Conservation (phyloP, 768 basidiomycete species). For the Pisolithus tinctorius region DNA sequence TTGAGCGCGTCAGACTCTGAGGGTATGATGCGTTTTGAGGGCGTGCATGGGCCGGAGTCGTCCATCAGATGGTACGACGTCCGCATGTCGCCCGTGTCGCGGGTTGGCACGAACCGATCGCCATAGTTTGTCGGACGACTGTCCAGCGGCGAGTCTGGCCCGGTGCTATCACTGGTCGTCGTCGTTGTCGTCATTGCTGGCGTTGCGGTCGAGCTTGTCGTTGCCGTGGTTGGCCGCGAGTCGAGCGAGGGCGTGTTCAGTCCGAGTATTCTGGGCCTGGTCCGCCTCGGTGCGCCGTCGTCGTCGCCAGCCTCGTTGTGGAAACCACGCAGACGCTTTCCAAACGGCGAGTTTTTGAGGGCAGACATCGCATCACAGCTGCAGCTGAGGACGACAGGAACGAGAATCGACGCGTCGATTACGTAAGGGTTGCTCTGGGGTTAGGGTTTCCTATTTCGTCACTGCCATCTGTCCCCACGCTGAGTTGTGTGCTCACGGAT, state of each 20-base stretch:
- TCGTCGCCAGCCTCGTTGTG: conserved; percentile 50
- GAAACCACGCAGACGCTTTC: conserved; percentile 71
- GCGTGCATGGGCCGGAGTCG: conserved; percentile 48
- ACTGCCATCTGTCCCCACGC: background rate
- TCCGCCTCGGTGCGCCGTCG: conserved; percentile 46
- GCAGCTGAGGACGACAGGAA: background rate
- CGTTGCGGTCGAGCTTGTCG: conserved; percentile 4
- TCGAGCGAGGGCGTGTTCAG: conserved; percentile 50
- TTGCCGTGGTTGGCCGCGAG: conserved; percentile 50
- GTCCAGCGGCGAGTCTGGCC: conserved; percentile 36
- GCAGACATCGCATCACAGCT: conserved; percentile 47
- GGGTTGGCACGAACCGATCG: conserved; percentile 58
- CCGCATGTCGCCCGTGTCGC: conserved; percentile 54
- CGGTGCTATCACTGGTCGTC: conserved; percentile 47
- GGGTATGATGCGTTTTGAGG: conserved; percentile 59
- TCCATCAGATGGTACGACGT: conserved; percentile 58
- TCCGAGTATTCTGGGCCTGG: conserved; percentile 26
- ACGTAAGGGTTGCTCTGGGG: conserved; percentile 13
- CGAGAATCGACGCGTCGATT: conserved; percentile 25
- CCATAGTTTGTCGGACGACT: conserved; percentile 38
- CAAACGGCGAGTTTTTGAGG: conserved; percentile 80
- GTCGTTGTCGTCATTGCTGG: too few species aligned
- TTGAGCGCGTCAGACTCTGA: conserved; percentile 72
- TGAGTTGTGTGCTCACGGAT: too few species aligned
- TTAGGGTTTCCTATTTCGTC: background rate